Conservation (phyloP, 1,139 yeast species). For the Starmera stellimalicola region DNA sequence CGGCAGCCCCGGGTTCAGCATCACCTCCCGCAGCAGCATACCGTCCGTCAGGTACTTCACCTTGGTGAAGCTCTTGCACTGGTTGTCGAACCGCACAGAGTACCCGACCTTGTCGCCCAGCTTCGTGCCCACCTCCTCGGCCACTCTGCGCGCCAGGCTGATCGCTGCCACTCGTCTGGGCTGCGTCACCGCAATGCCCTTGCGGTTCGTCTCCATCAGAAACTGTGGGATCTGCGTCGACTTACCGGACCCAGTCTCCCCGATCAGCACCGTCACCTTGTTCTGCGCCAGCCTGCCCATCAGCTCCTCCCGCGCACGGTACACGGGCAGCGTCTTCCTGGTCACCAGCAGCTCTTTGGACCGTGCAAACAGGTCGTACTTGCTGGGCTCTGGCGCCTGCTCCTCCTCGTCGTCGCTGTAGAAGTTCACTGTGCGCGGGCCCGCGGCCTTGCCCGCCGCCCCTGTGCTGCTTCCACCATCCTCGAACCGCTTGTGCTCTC, state of each 20-base stretch:
- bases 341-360: slow-evolving; percentile 39
- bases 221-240: slow-evolving; percentile 97
- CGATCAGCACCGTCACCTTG: slow-evolving; percentile 74
- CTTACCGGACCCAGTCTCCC: slow-evolving; percentile 98
- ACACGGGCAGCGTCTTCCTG: slow-evolving; percentile 65
- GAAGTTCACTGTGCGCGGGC: slow-evolving; percentile 17
- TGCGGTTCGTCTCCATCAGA: slow-evolving; percentile 41
- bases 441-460: too few species aligned
- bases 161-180: slow-evolving; percentile 98
- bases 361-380: slow-evolving; percentile 23
- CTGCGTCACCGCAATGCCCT: slow-evolving; percentile 82
- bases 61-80: slow-evolving; percentile 43
- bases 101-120: slow-evolving; percentile 88
- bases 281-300: slow-evolving; percentile 43
- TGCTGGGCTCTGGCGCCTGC: slow-evolving; percentile 1
- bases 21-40: slow-evolving; percentile 86
- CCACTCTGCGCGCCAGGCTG: slow-evolving; percentile 84
- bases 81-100: slow-evolving; percentile 78
- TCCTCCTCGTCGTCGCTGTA: slow-evolving; percentile 28
- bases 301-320: slow-evolving; percentile 57
- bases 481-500: too few species aligned
- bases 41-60: slow-evolving; percentile 92
- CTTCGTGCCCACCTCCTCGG: slow-evolving; percentile 73
- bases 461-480: too few species aligned
- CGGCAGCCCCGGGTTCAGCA: slow-evolving; percentile 58